Evolutionary conservation across 2,329 filamentous ascomycete species (phyloP).

Genomic region (Aspergillus transmontanensis): DNA sequence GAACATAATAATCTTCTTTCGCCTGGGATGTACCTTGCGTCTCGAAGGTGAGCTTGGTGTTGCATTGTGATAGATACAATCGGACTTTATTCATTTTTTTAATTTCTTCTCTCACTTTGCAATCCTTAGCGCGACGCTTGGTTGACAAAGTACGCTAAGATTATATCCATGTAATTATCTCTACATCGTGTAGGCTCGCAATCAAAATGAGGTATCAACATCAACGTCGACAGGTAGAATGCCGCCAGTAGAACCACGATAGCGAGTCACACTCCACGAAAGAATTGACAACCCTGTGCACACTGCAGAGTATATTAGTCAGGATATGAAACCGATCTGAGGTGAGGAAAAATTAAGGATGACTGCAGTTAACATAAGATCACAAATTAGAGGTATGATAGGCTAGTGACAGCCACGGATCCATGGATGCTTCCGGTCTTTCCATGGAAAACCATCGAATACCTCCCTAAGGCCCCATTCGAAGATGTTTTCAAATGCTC

Average conservation of each 20-base stretch:
- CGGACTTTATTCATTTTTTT: background rate
- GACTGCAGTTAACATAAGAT: background rate
- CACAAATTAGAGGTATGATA: background rate
- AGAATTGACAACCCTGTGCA: background rate
- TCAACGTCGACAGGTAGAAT: background rate
- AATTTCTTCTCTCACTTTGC: background rate
- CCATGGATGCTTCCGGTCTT: background rate
- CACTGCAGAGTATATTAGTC: background rate
- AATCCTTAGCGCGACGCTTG: too few species aligned
- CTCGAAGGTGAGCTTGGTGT: too few species aligned
- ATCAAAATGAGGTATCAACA: background rate
- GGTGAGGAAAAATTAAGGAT: background rate
- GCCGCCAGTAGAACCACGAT: accelerated
- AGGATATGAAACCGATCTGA: background rate
- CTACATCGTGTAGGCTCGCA: background rate
- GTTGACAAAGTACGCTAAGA: too few species aligned
- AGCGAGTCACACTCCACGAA: background rate
- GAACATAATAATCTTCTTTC: too few species aligned
- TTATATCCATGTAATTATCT: background rate
- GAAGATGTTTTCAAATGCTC: background rate
- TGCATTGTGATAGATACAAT: too few species aligned
- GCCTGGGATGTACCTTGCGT: too few species aligned
- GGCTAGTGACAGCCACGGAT: background rate
- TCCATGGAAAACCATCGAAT: background rate
- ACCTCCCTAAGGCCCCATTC: background rate